Conservation (phyloP, 495 filamentous ascomycete species). For the Sabuloglossum arenarium region DNA sequence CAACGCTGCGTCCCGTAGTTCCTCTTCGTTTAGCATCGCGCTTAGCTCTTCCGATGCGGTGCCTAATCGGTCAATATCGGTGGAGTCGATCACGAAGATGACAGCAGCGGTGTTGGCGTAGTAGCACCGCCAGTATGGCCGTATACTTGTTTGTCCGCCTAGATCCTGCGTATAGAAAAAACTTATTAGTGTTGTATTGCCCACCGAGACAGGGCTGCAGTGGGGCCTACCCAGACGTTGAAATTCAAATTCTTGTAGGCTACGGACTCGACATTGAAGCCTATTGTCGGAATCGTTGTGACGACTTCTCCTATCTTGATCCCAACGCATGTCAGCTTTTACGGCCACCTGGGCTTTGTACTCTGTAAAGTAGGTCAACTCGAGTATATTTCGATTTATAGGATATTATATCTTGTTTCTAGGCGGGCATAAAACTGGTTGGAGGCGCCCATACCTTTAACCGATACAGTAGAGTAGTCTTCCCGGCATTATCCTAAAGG, state of each 20-base stretch:
- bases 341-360: background rate
- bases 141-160: constrained; percentile 83
- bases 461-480: constrained; percentile 90
- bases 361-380: background rate
- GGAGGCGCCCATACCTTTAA: constrained; percentile 50
- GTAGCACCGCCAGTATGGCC: constrained; percentile 98
- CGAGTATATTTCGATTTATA: background rate
- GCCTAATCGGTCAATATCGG: constrained; percentile 82
- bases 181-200: background rate
- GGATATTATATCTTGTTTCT: background rate
- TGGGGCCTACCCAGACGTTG: constrained; percentile 68
- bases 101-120: constrained; percentile 99
- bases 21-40: constrained; percentile 92
- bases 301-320: constrained; percentile 88
- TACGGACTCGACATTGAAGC: constrained; percentile 97
- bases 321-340: background rate
- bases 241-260: constrained; percentile 95
- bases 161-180: constrained; percentile 1
- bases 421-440: background rate
- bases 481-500: constrained; percentile 84
- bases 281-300: constrained; percentile 96
- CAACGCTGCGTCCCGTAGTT: constrained; percentile 76
- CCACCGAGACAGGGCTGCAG: background rate
- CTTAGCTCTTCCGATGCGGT: constrained; percentile 84
- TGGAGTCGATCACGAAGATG: constrained; percentile 94